Conservation (phyloP, 768 basidiomycete genomes). For the Daedaleopsis nitida region DNA sequence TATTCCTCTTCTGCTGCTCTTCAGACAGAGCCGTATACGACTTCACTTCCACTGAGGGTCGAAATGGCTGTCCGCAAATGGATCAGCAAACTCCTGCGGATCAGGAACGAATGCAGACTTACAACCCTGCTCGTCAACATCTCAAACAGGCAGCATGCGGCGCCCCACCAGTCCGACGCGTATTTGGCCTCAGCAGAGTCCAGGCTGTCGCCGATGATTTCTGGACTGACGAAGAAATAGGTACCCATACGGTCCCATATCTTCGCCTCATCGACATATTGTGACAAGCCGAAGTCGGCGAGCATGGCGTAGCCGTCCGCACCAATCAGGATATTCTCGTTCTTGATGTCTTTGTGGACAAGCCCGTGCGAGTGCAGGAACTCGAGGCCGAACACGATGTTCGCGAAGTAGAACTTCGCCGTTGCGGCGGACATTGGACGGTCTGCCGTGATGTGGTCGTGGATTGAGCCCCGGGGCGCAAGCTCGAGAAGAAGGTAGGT, state of each 20-base stretch:
- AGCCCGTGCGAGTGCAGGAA: conserved; percentile 48
- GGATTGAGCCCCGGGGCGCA: conserved; percentile 47
- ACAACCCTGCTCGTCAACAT: conserved; percentile 45
- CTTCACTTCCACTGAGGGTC: background rate
- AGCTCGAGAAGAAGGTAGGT: conserved; percentile 56
- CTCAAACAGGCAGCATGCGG: conserved; percentile 53
- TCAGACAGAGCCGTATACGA: background rate
- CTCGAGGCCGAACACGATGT: conserved; percentile 51
- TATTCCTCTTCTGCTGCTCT: background rate
- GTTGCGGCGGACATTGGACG: conserved; percentile 35
- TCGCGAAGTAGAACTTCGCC: conserved; percentile 55
- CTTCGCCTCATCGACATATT: conserved; percentile 21
- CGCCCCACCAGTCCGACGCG: conserved; percentile 54
- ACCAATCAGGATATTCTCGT: conserved; percentile 58
- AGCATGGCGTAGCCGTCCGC: conserved; percentile 56
- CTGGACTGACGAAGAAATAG: conserved; percentile 52
- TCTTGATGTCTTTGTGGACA: conserved; percentile 59
- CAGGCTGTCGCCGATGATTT: conserved; percentile 28
- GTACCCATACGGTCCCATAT: conserved; percentile 46
- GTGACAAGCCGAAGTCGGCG: conserved; percentile 51
- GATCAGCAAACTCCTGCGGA: background rate
- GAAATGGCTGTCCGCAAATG: background rate
- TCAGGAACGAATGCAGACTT: conserved; percentile 15
- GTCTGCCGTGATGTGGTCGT: conserved; percentile 33
- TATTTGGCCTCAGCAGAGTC: conserved; percentile 6